Percentiles rank a stretch among this genome's conserved stretches.
Evolutionary conservation across 495 filamentous ascomycete genomes (phyloP).

Genomic region (Viridothelium virens): DNA sequence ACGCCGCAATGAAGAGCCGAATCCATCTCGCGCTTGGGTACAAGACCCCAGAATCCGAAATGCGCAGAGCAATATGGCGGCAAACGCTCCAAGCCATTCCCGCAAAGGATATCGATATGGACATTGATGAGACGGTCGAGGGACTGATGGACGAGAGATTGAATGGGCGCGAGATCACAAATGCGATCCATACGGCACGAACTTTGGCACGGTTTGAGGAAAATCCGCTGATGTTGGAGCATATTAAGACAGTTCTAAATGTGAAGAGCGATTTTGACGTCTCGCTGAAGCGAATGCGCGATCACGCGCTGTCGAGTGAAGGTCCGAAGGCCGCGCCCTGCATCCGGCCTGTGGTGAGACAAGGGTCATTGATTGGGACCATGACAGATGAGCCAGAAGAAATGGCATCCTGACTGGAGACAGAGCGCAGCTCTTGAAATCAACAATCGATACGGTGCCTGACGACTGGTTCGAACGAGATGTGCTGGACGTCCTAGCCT

Average conservation of each 20-base stretch:
- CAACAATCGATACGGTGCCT: no score
- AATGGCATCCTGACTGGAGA: neutral
- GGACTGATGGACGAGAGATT: constrained; percentile 18
- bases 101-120: constrained; percentile 11
- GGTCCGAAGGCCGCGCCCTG: constrained; percentile 13
- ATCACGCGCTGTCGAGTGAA: neutral
- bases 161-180: constrained; percentile 36
- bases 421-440: no score
- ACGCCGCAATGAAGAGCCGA: constrained; percentile 39
- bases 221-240: constrained; percentile 22
- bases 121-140: constrained; percentile 17
- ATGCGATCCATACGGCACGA: constrained; percentile 34
- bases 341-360: constrained; percentile 11
- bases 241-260: constrained; percentile 28
- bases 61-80: neutral
- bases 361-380: constrained; percentile 16
- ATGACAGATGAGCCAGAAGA: constrained; percentile 16
- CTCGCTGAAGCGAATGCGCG: constrained; percentile 3
- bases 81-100: constrained; percentile 13
- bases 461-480: no score
- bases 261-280: constrained; percentile 25
- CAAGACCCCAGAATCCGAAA: neutral
- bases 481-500: no score
- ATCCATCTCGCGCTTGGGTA: constrained; percentile 38
- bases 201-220: constrained; percentile 34